Conservation (phyloP, 2,329 filamentous ascomycete species). For the Hypoxylon sp. region DNA sequence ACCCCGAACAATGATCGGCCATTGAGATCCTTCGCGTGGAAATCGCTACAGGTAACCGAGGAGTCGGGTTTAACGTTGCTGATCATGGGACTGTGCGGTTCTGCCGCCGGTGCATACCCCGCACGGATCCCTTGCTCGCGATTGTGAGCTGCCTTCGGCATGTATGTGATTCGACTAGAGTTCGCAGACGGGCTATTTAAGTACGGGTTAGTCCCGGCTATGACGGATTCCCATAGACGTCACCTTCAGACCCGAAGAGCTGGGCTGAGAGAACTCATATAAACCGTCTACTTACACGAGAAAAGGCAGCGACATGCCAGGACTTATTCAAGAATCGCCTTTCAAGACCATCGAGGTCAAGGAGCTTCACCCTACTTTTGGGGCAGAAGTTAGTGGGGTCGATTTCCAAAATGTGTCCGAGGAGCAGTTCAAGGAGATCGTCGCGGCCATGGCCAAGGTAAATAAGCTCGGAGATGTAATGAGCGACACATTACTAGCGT, state of each 20-base stretch:
- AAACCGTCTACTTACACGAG: not conserved
- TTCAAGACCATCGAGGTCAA: constrained; percentile 51
- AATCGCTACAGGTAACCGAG: constrained; percentile 10
- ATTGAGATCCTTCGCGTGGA: constrained; percentile 15
- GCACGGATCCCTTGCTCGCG: constrained; percentile 38
- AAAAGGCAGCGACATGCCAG: constrained; percentile 48
- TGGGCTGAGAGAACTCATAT: not conserved
- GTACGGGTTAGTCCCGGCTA: not conserved
- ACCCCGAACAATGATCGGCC: constrained; percentile 19
- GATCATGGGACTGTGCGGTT: constrained; percentile 38
- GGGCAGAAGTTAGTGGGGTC: constrained; percentile 54
- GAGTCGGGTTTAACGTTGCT: constrained; percentile 24
- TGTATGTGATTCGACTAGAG: constrained; percentile 40
- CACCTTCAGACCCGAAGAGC: not conserved
- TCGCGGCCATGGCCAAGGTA: constrained; percentile 56
- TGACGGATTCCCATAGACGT: not conserved
- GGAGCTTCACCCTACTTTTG: constrained; percentile 52
- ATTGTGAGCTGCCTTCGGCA: constrained; percentile 42
- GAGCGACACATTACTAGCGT: not conserved
- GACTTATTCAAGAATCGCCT: constrained; percentile 47
- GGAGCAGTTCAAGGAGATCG: constrained; percentile 53
- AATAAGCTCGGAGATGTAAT: not conserved
- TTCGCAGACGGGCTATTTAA: constrained; percentile 21
- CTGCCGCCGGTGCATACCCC: constrained; percentile 44
- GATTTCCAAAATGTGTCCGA: constrained; percentile 54